Evolutionary conservation across 163 green algal genomes (phyloP), one percentile per base, ranked within the genome.

Genomic region (Trebouxia gelatinosa): DNA sequence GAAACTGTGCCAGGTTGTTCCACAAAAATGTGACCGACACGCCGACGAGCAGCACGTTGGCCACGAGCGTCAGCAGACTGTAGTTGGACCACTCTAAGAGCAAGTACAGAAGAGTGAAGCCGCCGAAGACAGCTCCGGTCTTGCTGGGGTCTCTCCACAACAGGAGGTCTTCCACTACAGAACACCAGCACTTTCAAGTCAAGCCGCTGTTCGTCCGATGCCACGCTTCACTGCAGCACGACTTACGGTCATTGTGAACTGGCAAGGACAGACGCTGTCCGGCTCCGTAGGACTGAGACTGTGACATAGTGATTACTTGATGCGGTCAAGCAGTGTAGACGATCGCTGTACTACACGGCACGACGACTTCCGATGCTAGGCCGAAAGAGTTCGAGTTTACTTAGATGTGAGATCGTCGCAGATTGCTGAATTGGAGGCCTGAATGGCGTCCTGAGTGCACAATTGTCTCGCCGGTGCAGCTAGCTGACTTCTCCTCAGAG

Each of bases 101-200:
- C 17, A 88, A 3, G 80, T 91, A 94, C 5, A 65, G 58, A 2
- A 72, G 21, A 1, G 86, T 91, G 35, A 76, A 67, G 26, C 2
- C 82, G n/a, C 31, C 78, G 35, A 94, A 75, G 2, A 81, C 85
- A 1, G 74, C 75, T 26, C 80, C 89, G 21, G 75, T 86, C 81
- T 89, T 89, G 32, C 81, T 75, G 9, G 85, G 80, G 75, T 93
- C 78, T 2, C 82, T 71, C 90, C 90, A 94, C 23, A 94, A 74
- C 51, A 94, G 81, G 16, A 94, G 79, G 39, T 92, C 88, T 74
- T 92, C 88, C 35, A 91, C 89, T 93, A 85, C 80, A 76, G 29
- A 37, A 58, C 28, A 6, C 0, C 37, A 70, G 5, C 21, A 39
- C 57, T 54, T 54, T 9, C 13, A 54, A 54, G 11, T 54, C 11